Evolutionary conservation across 371 early-diverging fungal species (phyloP), one percentile per base, ranked within the genome.

Genomic region (Actinomucor elegans): DNA sequence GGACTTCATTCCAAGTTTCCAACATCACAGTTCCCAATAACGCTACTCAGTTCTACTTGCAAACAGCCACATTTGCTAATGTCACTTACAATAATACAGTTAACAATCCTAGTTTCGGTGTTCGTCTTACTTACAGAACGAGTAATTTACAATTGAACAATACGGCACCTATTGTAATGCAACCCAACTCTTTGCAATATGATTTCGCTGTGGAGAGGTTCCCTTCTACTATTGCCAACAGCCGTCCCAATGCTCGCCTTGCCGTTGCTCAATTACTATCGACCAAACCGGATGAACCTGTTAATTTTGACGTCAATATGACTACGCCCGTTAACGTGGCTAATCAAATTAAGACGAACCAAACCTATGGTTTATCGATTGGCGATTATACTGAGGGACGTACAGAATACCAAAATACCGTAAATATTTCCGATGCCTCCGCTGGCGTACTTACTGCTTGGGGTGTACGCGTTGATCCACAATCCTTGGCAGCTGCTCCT

Each of bases 361-460:
- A 35, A 8, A 78, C 78, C 0, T 72, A 68, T 27, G 78, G 78
- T 40, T 29, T 69, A 4, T 74, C 75, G 0, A 43, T 78, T 34
- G 78, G 78, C 23, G 47, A 66, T 10, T 74, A 69, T 42, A 65
- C 65, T 0, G 64, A 78, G 38, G 75, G 72, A 12, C 62, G 78
- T 27, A 37, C 72, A 11, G 78, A 78, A 34, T 78, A 72, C 27
- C 66, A 70, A 37, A 47, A 53, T 8, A 51, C 54, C 11, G 64
- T 67, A 9, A 73, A 67, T 29, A 51, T 69, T 17, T 57, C 60
- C 5, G 59, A 64, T 33, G 53, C 23, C 0, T 21, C 47, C 10
- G 18, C 31, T 0, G 29, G 32, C 21, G 10, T n/a, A n/a, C 24
- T 36, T 6, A 46, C 28, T 31, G 43, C 33, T 1, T 38, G 37